Evolutionary conservation across 225 moss, liverwort and hornwort species (phyloP), one percentile per base, ranked within the genome.

Genomic region (Bryum argenteum): DNA sequence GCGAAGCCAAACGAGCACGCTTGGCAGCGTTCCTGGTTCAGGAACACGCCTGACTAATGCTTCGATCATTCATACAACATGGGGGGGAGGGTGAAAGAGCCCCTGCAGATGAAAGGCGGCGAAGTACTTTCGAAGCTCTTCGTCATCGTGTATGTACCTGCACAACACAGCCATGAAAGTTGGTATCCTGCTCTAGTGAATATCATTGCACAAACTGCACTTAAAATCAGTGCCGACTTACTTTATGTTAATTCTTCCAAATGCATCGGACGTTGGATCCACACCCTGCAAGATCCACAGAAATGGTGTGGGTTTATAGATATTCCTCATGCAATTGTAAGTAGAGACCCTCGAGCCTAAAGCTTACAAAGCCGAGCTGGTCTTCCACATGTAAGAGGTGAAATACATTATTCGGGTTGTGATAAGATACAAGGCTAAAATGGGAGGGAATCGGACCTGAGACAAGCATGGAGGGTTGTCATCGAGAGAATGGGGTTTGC

Each of bases 21-120:
- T n/a, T n/a, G n/a, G n/a, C n/a, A n/a, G n/a, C n/a, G n/a, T n/a
- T n/a, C n/a, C n/a, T n/a, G n/a, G n/a, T n/a, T n/a, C n/a, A n/a
- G n/a, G n/a, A n/a, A n/a, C n/a, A n/a, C n/a, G n/a, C n/a, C n/a
- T n/a, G n/a, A n/a, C n/a, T n/a, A n/a, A n/a, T n/a, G n/a, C n/a
- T n/a, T n/a, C n/a, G n/a, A n/a, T n/a, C n/a, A n/a, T n/a, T n/a
- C n/a, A n/a, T n/a, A n/a, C n/a, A n/a, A n/a, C n/a, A n/a, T n/a
- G n/a, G n/a, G n/a, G n/a, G n/a, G n/a, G n/a, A n/a, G n/a, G n/a
- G n/a, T n/a, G 94, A 81, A 89, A 74, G 62, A 26, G 68, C 23
- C 38, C 63, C 64, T 91, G 94, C 77, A 92, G 70, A 79, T 98
- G 98, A 47, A 98, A 98, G 13, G 94, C 98, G 63, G 98, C 94